phyloP scores from a whole-genome alignment of 495 filamentous ascomycete genomes.

The Corynascus novoguineensis region DNA sequence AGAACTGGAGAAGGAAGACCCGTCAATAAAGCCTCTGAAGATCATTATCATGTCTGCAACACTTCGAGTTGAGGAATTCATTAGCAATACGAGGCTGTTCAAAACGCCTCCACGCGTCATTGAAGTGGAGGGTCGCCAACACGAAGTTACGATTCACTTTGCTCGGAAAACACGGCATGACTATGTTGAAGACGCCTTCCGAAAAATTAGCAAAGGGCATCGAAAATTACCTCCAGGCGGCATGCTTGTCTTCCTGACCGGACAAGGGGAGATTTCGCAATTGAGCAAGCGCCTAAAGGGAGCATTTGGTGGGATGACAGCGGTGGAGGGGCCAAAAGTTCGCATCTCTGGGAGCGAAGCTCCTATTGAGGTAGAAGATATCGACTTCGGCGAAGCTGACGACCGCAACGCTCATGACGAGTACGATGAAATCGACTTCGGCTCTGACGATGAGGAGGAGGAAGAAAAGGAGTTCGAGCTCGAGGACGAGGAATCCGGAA shows the following conservation, averaged over 20 bases:
- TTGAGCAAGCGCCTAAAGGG: slow-evolving; percentile 72
- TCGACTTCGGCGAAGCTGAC: slow-evolving; percentile 65
- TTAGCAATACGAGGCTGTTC: slow-evolving; percentile 76
- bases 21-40: slow-evolving; percentile 70
- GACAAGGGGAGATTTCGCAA: slow-evolving; percentile 80
- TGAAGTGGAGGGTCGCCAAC: slow-evolving; percentile 90
- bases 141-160: slow-evolving; percentile 86
- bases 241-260: slow-evolving; percentile 93
- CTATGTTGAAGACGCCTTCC: slow-evolving; percentile 83
- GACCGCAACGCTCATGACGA: slow-evolving; percentile 46
- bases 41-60: slow-evolving; percentile 99
- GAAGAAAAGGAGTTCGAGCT: slow-evolving; percentile 56
- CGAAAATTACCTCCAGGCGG: slow-evolving; percentile 84
- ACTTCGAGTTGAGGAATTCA: slow-evolving; percentile 82
- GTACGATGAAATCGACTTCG: slow-evolving; percentile 44
- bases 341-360: slow-evolving; percentile 71
- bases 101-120: slow-evolving; percentile 74
- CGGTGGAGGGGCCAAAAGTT: slow-evolving; percentile 56
- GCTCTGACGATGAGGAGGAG: slow-evolving; percentile 51
- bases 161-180: slow-evolving; percentile 74
- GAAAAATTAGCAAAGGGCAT: slow-evolving; percentile 84
- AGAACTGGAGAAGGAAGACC: slow-evolving; percentile 41
- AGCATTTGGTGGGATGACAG: slow-evolving; percentile 53
- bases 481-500: slow-evolving; percentile 56
- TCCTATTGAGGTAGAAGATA: slow-evolving; percentile 77